Evolutionary conservation across 352 stramenopile genomes (phyloP).

Genomic region (Albugo laibachii): DNA sequence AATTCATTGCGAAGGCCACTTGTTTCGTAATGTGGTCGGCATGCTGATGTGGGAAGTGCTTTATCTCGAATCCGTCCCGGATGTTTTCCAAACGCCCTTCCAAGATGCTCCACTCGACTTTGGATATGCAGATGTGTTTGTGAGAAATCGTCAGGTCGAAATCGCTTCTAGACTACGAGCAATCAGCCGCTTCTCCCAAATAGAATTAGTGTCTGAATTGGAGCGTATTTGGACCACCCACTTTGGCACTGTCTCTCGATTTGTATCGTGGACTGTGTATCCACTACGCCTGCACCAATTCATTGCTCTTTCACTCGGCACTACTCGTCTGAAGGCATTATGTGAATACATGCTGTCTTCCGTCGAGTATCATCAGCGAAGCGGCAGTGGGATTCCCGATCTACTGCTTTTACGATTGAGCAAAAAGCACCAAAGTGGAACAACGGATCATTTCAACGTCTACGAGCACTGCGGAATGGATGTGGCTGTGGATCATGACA

Average conservation of each 20-base stretch:
- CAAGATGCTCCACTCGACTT: conserved; percentile 56
- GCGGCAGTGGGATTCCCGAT: conserved; percentile 2
- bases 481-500: conserved; percentile 4
- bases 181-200: too few species aligned
- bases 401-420: neutral
- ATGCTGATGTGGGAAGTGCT: conserved; percentile 81
- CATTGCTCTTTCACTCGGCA: conserved; percentile 23
- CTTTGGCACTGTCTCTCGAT: neutral
- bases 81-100: conserved; percentile 80
- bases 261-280: conserved; percentile 3
- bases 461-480: neutral
- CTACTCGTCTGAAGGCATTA: neutral
- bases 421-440: neutral
- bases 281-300: conserved; percentile 27
- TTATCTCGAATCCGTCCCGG: conserved; percentile 35
- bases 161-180: too few species aligned
- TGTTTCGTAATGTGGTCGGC: conserved; percentile 5
- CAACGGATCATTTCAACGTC: neutral
- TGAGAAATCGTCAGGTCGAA: conserved; percentile 70
- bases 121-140: conserved; percentile 70
- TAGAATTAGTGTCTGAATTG: neutral
- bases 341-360: conserved; percentile 11
- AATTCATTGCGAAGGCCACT: conserved; percentile 24
- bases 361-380: conserved; percentile 39
- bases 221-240: neutral